Evolutionary conservation across 2,329 filamentous ascomycete genomes (phyloP).

Genomic region (Grosmannia serpens): DNA sequence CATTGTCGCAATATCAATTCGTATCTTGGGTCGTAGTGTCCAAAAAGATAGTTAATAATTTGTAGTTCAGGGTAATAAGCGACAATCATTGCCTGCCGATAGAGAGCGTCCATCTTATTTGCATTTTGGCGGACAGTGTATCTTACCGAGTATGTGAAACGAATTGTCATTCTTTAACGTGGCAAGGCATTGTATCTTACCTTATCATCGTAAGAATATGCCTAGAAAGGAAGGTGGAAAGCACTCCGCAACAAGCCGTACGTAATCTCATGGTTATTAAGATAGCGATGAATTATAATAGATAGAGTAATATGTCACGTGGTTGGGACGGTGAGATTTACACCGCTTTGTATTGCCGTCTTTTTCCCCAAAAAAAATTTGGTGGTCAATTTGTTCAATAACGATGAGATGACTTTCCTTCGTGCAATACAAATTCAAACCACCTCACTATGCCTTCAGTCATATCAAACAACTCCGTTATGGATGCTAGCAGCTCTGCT

Average conservation of each 20-base stretch:
- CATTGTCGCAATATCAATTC: background rate
- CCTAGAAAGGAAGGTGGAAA: constrained; percentile 10
- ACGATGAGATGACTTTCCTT: background rate
- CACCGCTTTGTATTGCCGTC: constrained; percentile 7
- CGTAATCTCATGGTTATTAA: background rate
- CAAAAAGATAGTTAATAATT: background rate
- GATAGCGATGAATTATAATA: background rate
- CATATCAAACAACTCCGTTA: constrained; percentile 1
- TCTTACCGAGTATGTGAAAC: background rate
- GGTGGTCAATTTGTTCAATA: background rate
- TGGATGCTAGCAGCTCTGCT: background rate
- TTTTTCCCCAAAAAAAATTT: background rate
- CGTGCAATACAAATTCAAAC: too few species aligned
- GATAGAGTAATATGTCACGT: too few species aligned
- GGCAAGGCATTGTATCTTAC: background rate
- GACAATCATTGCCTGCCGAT: background rate
- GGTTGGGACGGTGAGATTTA: background rate
- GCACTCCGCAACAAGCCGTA: background rate
- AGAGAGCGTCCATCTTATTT: background rate
- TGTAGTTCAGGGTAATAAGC: background rate
- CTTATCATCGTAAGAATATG: background rate
- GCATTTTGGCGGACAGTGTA: background rate
- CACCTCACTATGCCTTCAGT: constrained; percentile 6
- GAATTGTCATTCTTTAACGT: background rate
- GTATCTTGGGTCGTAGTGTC: background rate